phyloP scores from a whole-genome alignment of 164 flowering plant species.

The Protea cynaroides region DNA sequence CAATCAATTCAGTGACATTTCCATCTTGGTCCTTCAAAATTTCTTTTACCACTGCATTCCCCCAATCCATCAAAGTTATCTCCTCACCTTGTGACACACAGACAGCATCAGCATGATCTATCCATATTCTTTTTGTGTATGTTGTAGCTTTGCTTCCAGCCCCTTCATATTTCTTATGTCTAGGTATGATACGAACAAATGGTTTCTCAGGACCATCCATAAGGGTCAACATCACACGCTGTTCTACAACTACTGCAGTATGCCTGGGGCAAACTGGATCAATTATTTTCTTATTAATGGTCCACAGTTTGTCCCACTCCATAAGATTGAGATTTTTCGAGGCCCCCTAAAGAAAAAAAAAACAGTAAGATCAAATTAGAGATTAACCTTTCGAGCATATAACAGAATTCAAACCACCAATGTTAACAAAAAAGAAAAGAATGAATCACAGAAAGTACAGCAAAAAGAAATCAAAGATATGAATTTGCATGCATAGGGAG shows the following conservation, averaged over 20 bases:
- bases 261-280: conserved; percentile 98
- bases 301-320: conserved; percentile 99
- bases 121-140: conserved; percentile 68
- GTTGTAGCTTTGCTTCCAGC: conserved; percentile 90
- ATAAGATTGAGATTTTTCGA: conserved; percentile 94
- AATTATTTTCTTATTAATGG: conserved; percentile 85
- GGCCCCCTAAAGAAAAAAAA: conserved; percentile 53
- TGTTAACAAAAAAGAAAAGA: too few relatives aligned
- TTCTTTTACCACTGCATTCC: conserved; percentile 78
- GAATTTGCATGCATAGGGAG: too few relatives aligned
- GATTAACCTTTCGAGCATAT: background rate
- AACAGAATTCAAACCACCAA: background rate
- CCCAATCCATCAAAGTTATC: conserved; percentile 94
- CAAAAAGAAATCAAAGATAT: too few relatives aligned
- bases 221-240: conserved; percentile 54
- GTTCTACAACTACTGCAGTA: conserved; percentile 73
- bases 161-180: conserved; percentile 78
- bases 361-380: background rate
- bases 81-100: conserved; percentile 66
- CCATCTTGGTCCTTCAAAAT: conserved; percentile 61
- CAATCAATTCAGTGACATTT: conserved; percentile 40
- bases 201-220: conserved; percentile 78
- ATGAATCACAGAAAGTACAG: too few relatives aligned
- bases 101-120: conserved; percentile 71
- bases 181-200: conserved; percentile 67